phyloP scores from a whole-genome alignment of 805 yeast species.

The Yamadazyma nakazawae region DNA sequence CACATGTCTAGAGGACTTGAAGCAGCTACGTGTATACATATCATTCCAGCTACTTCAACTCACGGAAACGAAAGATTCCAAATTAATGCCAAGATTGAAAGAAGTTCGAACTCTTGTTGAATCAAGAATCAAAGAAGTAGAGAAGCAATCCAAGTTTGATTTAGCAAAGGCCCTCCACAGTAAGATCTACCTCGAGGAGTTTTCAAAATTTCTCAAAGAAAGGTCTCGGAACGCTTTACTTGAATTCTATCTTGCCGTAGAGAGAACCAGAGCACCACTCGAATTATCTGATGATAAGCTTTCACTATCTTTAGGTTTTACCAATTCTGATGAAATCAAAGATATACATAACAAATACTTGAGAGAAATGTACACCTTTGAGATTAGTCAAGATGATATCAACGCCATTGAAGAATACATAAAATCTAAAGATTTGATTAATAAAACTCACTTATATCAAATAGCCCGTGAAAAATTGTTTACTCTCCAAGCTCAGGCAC shows the following conservation, averaged over 20 bases:
- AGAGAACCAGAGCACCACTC: slow-evolving; percentile 68
- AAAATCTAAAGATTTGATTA: slow-evolving; percentile 11
- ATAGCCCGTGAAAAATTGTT: slow-evolving; percentile 61
- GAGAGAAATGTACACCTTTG: background rate
- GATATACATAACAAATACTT: slow-evolving; percentile 27
- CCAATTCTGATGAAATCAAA: slow-evolving; percentile 52
- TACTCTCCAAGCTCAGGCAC: slow-evolving; percentile 52
- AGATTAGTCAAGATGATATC: slow-evolving; percentile 1
- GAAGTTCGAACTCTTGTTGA: slow-evolving; percentile 13
- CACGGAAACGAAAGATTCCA: slow-evolving; percentile 1
- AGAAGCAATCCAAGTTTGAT: slow-evolving; percentile 17
- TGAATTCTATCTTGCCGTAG: slow-evolving; percentile 66
- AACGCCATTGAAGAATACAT: slow-evolving; percentile 30
- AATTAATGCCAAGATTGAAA: slow-evolving; percentile 6
- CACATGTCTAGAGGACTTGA: slow-evolving; percentile 38
- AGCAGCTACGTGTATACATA: slow-evolving; percentile 46
- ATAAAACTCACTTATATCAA: slow-evolving; percentile 33
- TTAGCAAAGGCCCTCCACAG: slow-evolving; percentile 45
- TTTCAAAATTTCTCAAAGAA: slow-evolving; percentile 20
- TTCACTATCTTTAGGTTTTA: slow-evolving; percentile 38
- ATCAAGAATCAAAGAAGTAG: slow-evolving; percentile 13
- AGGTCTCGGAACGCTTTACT: slow-evolving; percentile 29
- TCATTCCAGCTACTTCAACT: slow-evolving; percentile 45
- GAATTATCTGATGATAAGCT: slow-evolving; percentile 37
- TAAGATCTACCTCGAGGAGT: slow-evolving; percentile 37